Conservation (phyloP, 106 monocot genomes). For the Acorus calamus region DNA sequence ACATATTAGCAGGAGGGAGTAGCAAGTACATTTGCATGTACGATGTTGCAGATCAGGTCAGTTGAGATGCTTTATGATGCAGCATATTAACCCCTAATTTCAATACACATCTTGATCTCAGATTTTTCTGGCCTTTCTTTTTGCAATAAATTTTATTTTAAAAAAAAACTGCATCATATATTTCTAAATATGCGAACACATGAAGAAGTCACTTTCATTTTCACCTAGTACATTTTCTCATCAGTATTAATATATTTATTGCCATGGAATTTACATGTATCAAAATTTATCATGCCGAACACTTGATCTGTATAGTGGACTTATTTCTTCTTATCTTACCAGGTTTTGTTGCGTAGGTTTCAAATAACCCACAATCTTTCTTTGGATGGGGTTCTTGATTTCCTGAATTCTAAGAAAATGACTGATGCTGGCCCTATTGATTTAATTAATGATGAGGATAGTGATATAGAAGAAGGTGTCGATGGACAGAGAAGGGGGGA, state of each 20-base stretch:
- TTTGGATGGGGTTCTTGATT: constrained; percentile 92
- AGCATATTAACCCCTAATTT: not conserved
- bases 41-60: constrained; percentile 92
- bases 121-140: not conserved
- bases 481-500: constrained; percentile 51
- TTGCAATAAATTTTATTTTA: not conserved
- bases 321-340: constrained; percentile 6
- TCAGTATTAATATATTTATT: too few species aligned
- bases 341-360: constrained; percentile 87
- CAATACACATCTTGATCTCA: not conserved
- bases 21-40: constrained; percentile 99
- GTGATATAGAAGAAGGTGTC: constrained; percentile 72
- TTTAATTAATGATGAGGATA: constrained; percentile 85
- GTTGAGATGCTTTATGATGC: not conserved
- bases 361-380: constrained; percentile 84
- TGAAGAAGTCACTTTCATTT: too few species aligned
- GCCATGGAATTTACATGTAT: too few species aligned
- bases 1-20: constrained; percentile 90
- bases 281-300: too few species aligned
- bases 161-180: too few species aligned
- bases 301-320: not conserved
- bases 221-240: too few species aligned
- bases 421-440: constrained; percentile 88
- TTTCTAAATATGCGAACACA: too few species aligned
- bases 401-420: constrained; percentile 92